phyloP scores from a whole-genome alignment of 2,329 filamentous ascomycete species.

The Coniosporium tulheliwenetii region DNA sequence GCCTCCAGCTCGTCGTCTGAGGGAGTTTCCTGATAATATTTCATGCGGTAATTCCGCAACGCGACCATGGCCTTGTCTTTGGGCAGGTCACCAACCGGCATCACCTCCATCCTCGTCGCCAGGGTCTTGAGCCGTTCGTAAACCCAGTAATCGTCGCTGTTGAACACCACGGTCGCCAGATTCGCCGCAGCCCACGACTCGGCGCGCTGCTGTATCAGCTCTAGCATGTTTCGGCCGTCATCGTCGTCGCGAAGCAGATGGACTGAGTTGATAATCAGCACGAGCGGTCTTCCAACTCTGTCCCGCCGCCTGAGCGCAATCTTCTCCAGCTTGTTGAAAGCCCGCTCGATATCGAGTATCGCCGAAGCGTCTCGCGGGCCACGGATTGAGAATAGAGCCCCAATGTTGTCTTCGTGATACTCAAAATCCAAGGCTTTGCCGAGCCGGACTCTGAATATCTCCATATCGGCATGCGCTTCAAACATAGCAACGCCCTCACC shows the following conservation, averaged over 20 bases:
- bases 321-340: constrained; percentile 96
- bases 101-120: constrained; percentile 86
- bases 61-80: constrained; percentile 65
- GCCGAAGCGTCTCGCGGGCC: constrained; percentile 86
- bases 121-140: constrained; percentile 89
- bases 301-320: constrained; percentile 62
- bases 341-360: constrained; percentile 85
- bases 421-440: constrained; percentile 94
- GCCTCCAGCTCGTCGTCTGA: constrained; percentile 45
- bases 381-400: constrained; percentile 84
- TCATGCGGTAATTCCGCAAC: constrained; percentile 61
- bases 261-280: constrained; percentile 90
- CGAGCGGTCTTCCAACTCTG: constrained; percentile 49
- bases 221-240: constrained; percentile 81
- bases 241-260: constrained; percentile 86
- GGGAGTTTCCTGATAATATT: constrained; percentile 54
- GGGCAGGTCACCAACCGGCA: constrained; percentile 68
- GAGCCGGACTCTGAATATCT: constrained; percentile 85
- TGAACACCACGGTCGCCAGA: constrained; percentile 84
- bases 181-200: constrained; percentile 93
- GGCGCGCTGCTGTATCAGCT: constrained; percentile 86
- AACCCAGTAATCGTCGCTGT: constrained; percentile 97
- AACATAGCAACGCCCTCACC: constrained; percentile 89
- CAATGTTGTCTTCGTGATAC: constrained; percentile 95
- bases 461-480: constrained; percentile 85